Percentiles rank a stretch among this genome's conserved stretches.
phyloP scores from a whole-genome alignment of 2,329 filamentous ascomycete genomes.

The Fusarium drepaniforme region DNA sequence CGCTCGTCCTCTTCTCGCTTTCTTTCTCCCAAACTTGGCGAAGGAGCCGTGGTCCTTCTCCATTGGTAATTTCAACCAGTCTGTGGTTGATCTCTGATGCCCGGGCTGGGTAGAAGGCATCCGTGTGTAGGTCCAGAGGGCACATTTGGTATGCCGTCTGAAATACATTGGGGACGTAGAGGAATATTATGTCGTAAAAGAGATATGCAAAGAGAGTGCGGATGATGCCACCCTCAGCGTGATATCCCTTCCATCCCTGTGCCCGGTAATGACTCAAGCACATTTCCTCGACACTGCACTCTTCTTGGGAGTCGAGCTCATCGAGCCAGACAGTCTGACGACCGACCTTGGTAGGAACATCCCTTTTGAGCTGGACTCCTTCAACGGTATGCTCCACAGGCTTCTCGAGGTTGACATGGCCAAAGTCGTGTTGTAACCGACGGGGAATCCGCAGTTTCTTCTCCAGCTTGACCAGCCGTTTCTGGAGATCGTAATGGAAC shows the following conservation, averaged over 20 bases:
- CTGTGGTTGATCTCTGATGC: constrained; percentile 90
- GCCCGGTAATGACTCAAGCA: constrained; percentile 87
- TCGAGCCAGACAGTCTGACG: constrained; percentile 85
- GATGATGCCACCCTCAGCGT: constrained; percentile 90
- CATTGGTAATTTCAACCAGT: constrained; percentile 89
- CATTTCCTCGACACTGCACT: constrained; percentile 94
- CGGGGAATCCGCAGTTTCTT: constrained; percentile 85
- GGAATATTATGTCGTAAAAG: constrained; percentile 93
- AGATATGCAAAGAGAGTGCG: constrained; percentile 92
- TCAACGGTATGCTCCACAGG: constrained; percentile 81
- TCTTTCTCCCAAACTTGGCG: constrained; percentile 76
- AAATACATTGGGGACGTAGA: constrained; percentile 96
- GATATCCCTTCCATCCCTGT: constrained; percentile 93
- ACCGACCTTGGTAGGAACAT: constrained; percentile 58
- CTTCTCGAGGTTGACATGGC: constrained; percentile 82
- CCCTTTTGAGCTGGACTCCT: constrained; percentile 81
- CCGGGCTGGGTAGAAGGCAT: constrained; percentile 90
- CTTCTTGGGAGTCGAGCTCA: constrained; percentile 73
- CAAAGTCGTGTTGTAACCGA: constrained; percentile 92
- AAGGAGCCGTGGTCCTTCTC: constrained; percentile 76
- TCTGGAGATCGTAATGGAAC: constrained; percentile 94
- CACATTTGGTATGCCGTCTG: constrained; percentile 96
- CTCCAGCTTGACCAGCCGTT: constrained; percentile 92
- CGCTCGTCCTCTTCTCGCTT: constrained; percentile 79
- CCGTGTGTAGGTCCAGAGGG: constrained; percentile 91